Percentiles rank a stretch among this genome's conserved stretches.
Evolutionary conservation across 768 basidiomycete genomes (phyloP).

Genomic region (Kwoniella newhampshirensis): DNA sequence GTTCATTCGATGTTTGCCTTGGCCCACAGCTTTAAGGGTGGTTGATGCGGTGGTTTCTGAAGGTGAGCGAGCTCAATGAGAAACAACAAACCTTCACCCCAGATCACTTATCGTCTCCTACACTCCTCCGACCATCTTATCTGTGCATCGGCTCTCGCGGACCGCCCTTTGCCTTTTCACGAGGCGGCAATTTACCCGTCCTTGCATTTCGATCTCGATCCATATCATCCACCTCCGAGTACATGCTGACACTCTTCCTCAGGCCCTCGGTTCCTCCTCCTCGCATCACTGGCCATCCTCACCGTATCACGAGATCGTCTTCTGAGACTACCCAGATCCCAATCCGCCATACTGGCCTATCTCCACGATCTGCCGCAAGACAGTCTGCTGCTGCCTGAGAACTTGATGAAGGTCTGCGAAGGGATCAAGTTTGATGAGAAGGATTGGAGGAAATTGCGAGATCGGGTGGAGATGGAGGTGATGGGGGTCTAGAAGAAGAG

Average conservation of each 20-base stretch:
- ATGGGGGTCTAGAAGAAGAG: slow-evolving; percentile 10
- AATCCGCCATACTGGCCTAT: slow-evolving; percentile 30
- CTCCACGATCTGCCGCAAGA: slow-evolving; percentile 42
- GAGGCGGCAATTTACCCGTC: too few species aligned
- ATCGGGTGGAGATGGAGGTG: slow-evolving; percentile 40
- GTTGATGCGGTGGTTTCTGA: slow-evolving; percentile 46
- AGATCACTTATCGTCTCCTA: too few species aligned
- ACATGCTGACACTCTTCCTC: too few species aligned
- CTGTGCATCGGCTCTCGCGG: too few species aligned
- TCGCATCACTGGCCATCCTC: slow-evolving; percentile 41
- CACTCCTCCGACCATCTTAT: too few species aligned
- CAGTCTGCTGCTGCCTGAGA: slow-evolving; percentile 40
- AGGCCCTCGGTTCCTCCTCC: slow-evolving; percentile 45
- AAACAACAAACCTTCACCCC: too few species aligned
- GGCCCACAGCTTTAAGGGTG: slow-evolving; percentile 43
- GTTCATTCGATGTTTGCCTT: slow-evolving; percentile 45
- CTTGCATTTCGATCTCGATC: too few species aligned
- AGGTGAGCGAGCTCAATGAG: slow-evolving; percentile 35
- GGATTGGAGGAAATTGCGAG: slow-evolving; percentile 36
- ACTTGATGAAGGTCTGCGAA: slow-evolving; percentile 41
- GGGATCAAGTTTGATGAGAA: slow-evolving; percentile 43
- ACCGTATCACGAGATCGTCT: slow-evolving; percentile 41
- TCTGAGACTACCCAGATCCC: slow-evolving; percentile 26
- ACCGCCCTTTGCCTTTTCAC: too few species aligned
- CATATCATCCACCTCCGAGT: too few species aligned